Base-by-base conservation (phyloP, 2,329 filamentous ascomycete genomes). In the Aspergillus sp. region DNA sequence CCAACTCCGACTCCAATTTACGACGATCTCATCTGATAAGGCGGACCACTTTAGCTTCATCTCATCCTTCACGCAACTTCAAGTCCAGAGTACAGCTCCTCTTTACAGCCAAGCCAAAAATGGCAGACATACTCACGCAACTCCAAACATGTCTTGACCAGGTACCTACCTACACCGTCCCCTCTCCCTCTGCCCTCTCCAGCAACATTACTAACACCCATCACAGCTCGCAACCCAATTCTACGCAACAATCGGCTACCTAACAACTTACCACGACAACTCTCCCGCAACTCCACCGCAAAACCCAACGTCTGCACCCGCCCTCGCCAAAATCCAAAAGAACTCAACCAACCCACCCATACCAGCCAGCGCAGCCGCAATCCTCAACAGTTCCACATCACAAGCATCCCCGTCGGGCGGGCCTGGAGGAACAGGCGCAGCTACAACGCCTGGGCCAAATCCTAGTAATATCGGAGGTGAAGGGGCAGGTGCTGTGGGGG, bases 61-160 rank as follows among this genome's bases (percentile, higher is more conserved):
- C 43, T 21, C 46, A 39, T 40, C 31, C 55, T 41, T 39, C 21
- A 21, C 43, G 35, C 54, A 21, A 60, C 43, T 17, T n/a, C 39
- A 15, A 8, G 43, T 23, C 33, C 17, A 17, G 27, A 4, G 9
- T 47, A 15, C 35, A 37, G 5, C 3, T n/a, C 35, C 15, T 15
- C 35, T n/a, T 12, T 37, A n/a, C 4, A n/a, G 35, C 35, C 12
- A 15, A 37, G 11, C 2, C 3, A 6, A 31, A 48, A 15, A 62
- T 79, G 77, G 76, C 76, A 19, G 79, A 81, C 65, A 77, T 79
- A 33, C 68, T 81, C 39, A 81, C 79, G 17, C 78, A 81, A 59
- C 73, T 81, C 39, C 79, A 81, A 70, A 79, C 78, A 55, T 80
- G 78, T 64, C 75, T 81, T 40, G 78, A 81, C 63, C 79, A 81